Evolutionary conservation across 495 filamentous ascomycete genomes (phyloP).

Genomic region (Endocarpon pusillum): DNA sequence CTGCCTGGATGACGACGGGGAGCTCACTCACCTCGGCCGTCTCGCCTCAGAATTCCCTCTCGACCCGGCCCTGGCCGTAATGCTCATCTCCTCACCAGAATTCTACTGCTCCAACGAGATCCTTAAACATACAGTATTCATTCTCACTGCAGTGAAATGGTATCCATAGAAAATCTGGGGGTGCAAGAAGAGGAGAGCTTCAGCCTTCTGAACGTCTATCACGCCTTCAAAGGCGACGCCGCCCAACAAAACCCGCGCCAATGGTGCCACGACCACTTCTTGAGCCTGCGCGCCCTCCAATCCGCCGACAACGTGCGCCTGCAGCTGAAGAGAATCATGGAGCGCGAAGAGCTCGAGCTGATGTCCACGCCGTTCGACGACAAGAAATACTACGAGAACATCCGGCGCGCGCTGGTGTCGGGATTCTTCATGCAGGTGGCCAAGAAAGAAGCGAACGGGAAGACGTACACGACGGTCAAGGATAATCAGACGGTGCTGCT

Average conservation of each 20-base stretch:
- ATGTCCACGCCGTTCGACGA: conserved; percentile 79
- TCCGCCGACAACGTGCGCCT: conserved; percentile 85
- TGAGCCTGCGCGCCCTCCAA: conserved; percentile 74
- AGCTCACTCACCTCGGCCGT: conserved; percentile 69
- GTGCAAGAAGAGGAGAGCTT: too few relatives aligned
- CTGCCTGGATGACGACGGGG: conserved; percentile 90
- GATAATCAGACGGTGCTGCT: conserved; percentile 82
- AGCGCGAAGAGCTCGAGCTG: conserved; percentile 68
- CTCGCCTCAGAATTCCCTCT: conserved; percentile 92
- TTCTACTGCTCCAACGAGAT: conserved; percentile 99
- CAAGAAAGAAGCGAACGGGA: conserved; percentile 61
- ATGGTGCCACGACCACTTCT: conserved; percentile 97
- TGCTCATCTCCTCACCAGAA: conserved; percentile 93
- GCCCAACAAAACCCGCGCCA: conserved; percentile 59
- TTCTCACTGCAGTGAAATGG: too few relatives aligned
- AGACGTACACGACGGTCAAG: conserved; percentile 84
- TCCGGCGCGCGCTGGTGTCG: conserved; percentile 78
- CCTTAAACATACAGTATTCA: conserved; percentile 79
- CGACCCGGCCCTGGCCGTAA: conserved; percentile 87
- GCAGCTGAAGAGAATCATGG: conserved; percentile 93
- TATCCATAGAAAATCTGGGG: too few relatives aligned
- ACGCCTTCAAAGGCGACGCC: conserved; percentile 73
- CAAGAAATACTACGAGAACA: conserved; percentile 96
- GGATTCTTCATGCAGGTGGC: conserved; percentile 99
- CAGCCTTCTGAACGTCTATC: conserved; percentile 93